Evolutionary conservation across 2,329 filamentous ascomycete genomes (phyloP), one percentile per base, ranked within the genome.

Genomic region (Lasiodiplodia theobromae): DNA sequence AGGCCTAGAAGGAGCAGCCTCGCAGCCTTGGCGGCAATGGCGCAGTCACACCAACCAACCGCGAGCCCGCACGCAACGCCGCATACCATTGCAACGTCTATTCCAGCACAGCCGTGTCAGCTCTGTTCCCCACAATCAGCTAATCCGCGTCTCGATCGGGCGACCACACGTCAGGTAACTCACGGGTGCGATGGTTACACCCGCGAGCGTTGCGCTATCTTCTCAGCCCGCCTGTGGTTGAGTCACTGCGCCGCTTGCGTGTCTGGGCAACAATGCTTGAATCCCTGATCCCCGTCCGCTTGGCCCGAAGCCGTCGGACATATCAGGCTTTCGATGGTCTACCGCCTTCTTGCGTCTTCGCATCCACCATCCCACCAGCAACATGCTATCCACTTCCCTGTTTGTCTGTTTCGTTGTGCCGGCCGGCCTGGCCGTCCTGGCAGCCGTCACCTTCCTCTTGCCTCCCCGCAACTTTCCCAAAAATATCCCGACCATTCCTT

Each of bases 401-500:
- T 56, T 68, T 23, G 16, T 40, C 11, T 57, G 23, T 11, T 54
- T 62, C 25, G 49, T 52, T 31, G 34, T 18, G 2, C 44, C 40
- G 3, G 31, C 44, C 16, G 66, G 38, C 23, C 56, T 67, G 16
- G 40, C 56, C 21, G 31, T 67, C 21, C 16, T 25, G 11, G 47
- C 56, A 2, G 56, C 56, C 23, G 40, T 52, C 23, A 16, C 67
- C 16, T 67, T 67, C 23, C 65, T 67, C 28, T n/a, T 67, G 7
- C 66, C 66, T 8, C 68, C 68, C 10, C 44, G 54, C 34, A 44
- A 60, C 40, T 64, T 77, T 67, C 69, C 67, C 14, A 71, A 76
- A 53, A 80, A 80, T 60, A 82, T 83, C 16, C 82, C 82, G 0
- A 77, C 80, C 0, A 78, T 84, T 5, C 82, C 82, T 0, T 82